Percentiles rank a stretch among this genome's conserved stretches.
Conservation (phyloP, 2,329 filamentous ascomycete genomes). For the Coniochaeta sp. region DNA sequence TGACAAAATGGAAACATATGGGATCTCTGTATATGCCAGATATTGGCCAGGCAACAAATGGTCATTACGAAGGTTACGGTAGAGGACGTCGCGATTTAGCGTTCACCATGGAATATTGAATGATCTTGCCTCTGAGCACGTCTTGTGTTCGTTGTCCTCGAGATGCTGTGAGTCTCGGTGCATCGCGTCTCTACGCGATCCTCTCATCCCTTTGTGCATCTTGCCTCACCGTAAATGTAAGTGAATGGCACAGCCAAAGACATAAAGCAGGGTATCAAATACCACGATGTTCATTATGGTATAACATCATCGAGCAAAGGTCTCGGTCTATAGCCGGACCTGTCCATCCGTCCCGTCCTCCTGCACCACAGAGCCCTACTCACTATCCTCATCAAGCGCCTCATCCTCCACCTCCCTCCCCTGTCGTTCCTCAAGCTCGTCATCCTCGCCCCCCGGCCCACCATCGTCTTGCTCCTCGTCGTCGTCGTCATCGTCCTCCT, state of each 20-base stretch:
- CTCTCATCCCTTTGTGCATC: no score
- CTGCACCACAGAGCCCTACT: slow-evolving; percentile 23
- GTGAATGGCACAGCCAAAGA: no score
- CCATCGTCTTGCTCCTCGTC: slow-evolving; percentile 31
- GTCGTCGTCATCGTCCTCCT: slow-evolving; percentile 41
- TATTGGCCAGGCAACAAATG: not conserved
- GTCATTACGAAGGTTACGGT: not conserved
- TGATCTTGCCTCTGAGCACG: not conserved
- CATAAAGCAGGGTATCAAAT: not conserved
- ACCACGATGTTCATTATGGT: not conserved
- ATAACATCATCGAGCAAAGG: not conserved
- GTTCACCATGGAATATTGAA: not conserved
- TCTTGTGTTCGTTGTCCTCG: not conserved
- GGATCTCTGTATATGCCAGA: no score
- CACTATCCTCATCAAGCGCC: slow-evolving; percentile 53
- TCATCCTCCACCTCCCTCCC: slow-evolving; percentile 42
- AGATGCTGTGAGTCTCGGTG: not conserved
- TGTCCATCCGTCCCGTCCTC: not conserved
- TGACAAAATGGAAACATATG: not conserved
- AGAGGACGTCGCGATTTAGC: not conserved
- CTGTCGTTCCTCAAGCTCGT: slow-evolving; percentile 34
- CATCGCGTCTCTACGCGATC: no score
- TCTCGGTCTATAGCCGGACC: not conserved
- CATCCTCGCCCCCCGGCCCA: slow-evolving; percentile 32
- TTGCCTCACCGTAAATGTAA: no score